These are phyloP conservation scores for Helotiales sp. DNA, from an alignment of 2,329 filamentous ascomycete species.

Conservation along the genomic window DNA sequence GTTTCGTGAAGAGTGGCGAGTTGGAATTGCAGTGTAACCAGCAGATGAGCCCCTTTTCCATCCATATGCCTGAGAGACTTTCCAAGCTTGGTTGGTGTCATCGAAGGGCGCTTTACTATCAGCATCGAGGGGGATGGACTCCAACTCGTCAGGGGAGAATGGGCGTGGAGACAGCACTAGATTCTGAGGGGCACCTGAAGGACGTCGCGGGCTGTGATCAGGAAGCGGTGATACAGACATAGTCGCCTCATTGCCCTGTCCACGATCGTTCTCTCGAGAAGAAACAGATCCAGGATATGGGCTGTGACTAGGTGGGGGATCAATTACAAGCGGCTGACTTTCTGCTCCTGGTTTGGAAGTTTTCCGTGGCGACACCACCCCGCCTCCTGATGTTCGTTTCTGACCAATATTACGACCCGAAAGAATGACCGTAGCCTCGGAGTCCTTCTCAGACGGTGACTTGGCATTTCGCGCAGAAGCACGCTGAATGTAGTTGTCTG, in stretches of 20 bases:
- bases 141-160: constrained; percentile 16
- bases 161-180: constrained; percentile 6
- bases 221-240: background rate
- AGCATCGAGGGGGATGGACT: constrained; percentile 26
- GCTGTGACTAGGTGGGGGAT: background rate
- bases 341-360: background rate
- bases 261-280: constrained; percentile 12
- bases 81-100: constrained; percentile 20
- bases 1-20: constrained; percentile 33
- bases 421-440: constrained; percentile 22
- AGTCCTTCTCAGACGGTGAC: constrained; percentile 13
- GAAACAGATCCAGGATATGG: constrained; percentile 9
- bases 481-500: constrained; percentile 36
- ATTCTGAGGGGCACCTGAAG: constrained; percentile 11
- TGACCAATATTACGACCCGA: background rate
- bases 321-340: background rate
- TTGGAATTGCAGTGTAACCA: constrained; percentile 27
- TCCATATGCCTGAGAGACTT: constrained; percentile 6
- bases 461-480: constrained; percentile 30
- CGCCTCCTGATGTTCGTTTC: background rate
- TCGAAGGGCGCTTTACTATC: constrained; percentile 16
- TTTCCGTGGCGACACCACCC: background rate
- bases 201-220: background rate
- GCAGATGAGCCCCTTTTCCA: constrained; percentile 18
- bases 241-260: background rate